Percentiles rank a stretch among this genome's conserved stretches.
phyloP scores from a whole-genome alignment of 306 rosid species.

The Lagenaria siceraria region DNA sequence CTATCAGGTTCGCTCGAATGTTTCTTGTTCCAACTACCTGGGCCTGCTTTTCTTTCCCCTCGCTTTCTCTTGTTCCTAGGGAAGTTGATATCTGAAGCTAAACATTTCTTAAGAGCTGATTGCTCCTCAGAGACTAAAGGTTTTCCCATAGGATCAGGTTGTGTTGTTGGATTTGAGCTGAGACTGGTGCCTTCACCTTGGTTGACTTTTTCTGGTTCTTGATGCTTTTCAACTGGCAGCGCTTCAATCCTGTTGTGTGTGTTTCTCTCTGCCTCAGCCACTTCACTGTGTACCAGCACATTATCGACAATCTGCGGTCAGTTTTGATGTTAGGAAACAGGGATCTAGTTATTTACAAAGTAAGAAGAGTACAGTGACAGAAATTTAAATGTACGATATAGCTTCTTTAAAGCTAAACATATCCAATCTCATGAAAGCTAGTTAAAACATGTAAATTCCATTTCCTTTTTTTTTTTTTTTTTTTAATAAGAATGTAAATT shows the following conservation, averaged over 20 bases:
- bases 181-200: constrained; percentile 26
- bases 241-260: constrained; percentile 1
- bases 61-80: constrained; percentile 62
- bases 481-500: too few species aligned
- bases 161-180: constrained; percentile 21
- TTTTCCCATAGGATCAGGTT: constrained; percentile 16
- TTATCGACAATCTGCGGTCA: constrained; percentile 52
- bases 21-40: constrained; percentile 66
- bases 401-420: not conserved
- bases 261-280: constrained; percentile 33
- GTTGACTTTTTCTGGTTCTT: constrained; percentile 24
- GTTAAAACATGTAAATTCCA: not conserved
- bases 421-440: not conserved
- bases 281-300: constrained; percentile 40
- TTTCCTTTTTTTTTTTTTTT: too few species aligned
- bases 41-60: constrained; percentile 81
- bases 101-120: constrained; percentile 36
- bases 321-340: not conserved
- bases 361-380: not conserved
- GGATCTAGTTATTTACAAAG: not conserved
- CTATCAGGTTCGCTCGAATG: constrained; percentile 60
- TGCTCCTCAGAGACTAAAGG: constrained; percentile 32
- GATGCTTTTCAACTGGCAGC: not conserved
- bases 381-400: not conserved
- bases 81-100: constrained; percentile 40